Evolutionary conservation across 805 yeast genomes (phyloP).

Genomic region (Candida corydali): DNA sequence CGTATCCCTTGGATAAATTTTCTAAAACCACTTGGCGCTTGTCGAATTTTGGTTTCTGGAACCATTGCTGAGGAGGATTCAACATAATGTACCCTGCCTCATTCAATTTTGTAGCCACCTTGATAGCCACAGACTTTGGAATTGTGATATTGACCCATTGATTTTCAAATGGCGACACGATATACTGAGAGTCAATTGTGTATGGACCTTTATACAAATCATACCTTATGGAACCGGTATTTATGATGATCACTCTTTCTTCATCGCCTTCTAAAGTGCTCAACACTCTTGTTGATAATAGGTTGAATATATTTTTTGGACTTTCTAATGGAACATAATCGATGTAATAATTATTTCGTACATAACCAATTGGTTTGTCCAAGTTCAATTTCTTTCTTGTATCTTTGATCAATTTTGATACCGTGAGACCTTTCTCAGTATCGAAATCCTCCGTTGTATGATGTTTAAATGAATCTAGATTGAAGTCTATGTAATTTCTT

Average conservation of each 20-base stretch:
- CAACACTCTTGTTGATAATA: constrained; percentile 56
- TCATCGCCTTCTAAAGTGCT: constrained; percentile 34
- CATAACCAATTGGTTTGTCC: constrained; percentile 56
- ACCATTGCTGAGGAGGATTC: constrained; percentile 19
- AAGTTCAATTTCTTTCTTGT: constrained; percentile 49
- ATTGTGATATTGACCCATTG: constrained; percentile 68
- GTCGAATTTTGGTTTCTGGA: not conserved
- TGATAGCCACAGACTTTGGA: constrained; percentile 53
- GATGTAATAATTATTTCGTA: constrained; percentile 57
- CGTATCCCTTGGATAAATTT: constrained; percentile 59
- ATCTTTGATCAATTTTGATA: constrained; percentile 41
- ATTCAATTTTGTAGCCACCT: constrained; percentile 56
- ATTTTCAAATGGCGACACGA: constrained; percentile 81
- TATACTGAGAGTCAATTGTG: constrained; percentile 73
- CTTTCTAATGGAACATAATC: constrained; percentile 55
- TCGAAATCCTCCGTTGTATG: constrained; percentile 50
- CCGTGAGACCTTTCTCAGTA: constrained; percentile 50
- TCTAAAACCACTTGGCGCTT: constrained; percentile 1
- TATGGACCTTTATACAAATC: constrained; percentile 83
- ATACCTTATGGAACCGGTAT: constrained; percentile 86
- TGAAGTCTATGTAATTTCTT: constrained; percentile 82
- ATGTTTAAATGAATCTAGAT: constrained; percentile 59
- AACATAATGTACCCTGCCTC: constrained; percentile 42
- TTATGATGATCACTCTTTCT: constrained; percentile 54
- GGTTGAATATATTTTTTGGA: constrained; percentile 50